Conservation (phyloP, 1,284 basidiomycete species). For the Leccinum pachyderme region DNA sequence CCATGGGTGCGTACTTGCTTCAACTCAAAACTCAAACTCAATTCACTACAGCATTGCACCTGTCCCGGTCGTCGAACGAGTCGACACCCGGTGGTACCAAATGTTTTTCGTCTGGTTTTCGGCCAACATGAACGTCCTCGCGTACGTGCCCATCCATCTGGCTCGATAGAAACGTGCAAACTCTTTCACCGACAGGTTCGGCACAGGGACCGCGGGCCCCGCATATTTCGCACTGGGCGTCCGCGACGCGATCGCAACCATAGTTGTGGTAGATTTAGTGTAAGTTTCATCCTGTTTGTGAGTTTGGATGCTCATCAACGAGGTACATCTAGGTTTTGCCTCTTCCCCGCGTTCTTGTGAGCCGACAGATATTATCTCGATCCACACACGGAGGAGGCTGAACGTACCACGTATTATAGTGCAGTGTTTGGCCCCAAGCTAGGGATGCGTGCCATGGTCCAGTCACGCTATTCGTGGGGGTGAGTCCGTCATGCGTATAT, state of each 20-base stretch:
- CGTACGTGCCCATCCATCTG: constrained; percentile 33
- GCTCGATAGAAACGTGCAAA: not conserved
- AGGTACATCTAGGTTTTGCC: constrained; percentile 22
- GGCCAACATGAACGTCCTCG: constrained; percentile 58
- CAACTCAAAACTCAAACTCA: not conserved
- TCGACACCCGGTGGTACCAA: constrained; percentile 56
- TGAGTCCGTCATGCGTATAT: constrained; percentile 13
- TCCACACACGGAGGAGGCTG: not conserved
- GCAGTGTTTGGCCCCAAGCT: constrained; percentile 60
- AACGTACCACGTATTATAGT: constrained; percentile 29
- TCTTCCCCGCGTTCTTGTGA: constrained; percentile 55
- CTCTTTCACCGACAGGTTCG: constrained; percentile 36
- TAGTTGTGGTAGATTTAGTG: constrained; percentile 56
- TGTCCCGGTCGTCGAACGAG: constrained; percentile 43
- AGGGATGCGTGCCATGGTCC: constrained; percentile 63
- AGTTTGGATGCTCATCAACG: not conserved
- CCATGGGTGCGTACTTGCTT: constrained; percentile 33
- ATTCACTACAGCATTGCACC: constrained; percentile 47
- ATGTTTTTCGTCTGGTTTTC: constrained; percentile 70
- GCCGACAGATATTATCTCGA: constrained; percentile 20
- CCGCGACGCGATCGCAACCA: constrained; percentile 48
- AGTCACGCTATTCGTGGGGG: constrained; percentile 57
- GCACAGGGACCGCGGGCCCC: constrained; percentile 58
- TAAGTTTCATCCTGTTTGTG: constrained; percentile 30
- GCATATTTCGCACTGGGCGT: constrained; percentile 57